These are phyloP conservation scores for Solanum phureja DNA, from an alignment of 257 asterid species.

Conservation along the genomic window DNA sequence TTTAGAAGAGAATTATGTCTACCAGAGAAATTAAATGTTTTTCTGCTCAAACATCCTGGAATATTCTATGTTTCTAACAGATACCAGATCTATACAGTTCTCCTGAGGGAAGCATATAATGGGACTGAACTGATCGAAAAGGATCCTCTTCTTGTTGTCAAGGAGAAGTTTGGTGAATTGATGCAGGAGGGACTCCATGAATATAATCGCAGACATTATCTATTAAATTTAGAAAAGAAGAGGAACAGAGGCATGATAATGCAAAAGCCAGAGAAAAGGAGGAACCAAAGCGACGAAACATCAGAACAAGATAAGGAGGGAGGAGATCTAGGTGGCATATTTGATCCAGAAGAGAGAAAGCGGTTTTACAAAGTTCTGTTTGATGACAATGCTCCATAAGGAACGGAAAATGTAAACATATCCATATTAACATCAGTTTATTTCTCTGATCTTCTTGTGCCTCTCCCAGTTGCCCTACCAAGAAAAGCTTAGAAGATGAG, in stretches of 20 bases:
- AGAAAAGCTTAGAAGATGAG: not conserved
- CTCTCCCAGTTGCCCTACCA: not conserved
- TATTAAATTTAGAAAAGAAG: constrained; percentile 66
- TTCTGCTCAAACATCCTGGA: constrained; percentile 81
- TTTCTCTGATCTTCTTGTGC: not conserved
- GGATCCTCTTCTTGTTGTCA: constrained; percentile 74
- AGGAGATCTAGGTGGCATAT: constrained; percentile 72
- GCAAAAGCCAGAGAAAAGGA: constrained; percentile 21
- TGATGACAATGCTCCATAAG: constrained; percentile 46
- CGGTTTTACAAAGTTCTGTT: constrained; percentile 66
- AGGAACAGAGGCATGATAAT: constrained; percentile 39
- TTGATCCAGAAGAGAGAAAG: constrained; percentile 82
- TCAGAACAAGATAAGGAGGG: constrained; percentile 24
- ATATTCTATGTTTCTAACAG: constrained; percentile 13
- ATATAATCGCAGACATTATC: constrained; percentile 55
- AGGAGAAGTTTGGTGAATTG: constrained; percentile 81
- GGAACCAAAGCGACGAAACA: constrained; percentile 5
- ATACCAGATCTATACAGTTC: constrained; percentile 46
- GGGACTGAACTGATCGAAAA: constrained; percentile 63
- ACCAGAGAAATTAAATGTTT: constrained; percentile 57
- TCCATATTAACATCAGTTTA: not conserved
- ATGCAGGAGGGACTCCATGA: constrained; percentile 92
- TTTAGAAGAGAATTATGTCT: constrained; percentile 68
- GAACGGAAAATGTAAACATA: not conserved
- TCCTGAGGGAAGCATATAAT: constrained; percentile 70